These are phyloP conservation scores for Euphorbia celastroides DNA, from an alignment of 441 rosid genomes.

Conservation along the genomic window DNA sequence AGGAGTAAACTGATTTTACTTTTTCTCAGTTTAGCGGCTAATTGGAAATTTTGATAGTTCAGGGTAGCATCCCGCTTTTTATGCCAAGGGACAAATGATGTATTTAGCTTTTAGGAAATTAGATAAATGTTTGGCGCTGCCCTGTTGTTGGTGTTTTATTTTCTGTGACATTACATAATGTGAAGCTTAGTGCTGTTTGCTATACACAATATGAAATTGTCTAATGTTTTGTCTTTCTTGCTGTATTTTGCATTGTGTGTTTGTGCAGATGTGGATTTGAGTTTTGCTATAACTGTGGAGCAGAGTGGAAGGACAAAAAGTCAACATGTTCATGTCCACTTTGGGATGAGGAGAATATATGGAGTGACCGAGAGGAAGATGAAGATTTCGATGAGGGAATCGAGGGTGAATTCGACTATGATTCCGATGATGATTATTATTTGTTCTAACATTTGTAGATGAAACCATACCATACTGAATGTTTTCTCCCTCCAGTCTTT, in stretches of 20 bases:
- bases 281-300: conserved; percentile 78
- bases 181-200: not conserved
- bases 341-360: conserved; percentile 55
- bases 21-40: too few relatives aligned
- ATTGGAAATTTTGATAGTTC: too few relatives aligned
- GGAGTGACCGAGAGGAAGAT: conserved; percentile 20
- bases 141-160: too few relatives aligned
- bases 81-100: too few relatives aligned
- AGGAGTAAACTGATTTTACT: too few relatives aligned
- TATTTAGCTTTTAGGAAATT: not conserved
- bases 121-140: not conserved
- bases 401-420: not conserved
- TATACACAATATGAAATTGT: not conserved
- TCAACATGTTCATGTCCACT: conserved; percentile 49
- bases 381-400: not conserved
- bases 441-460: not conserved
- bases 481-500: not conserved
- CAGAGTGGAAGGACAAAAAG: conserved; percentile 46
- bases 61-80: too few relatives aligned
- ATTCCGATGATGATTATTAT: not conserved
- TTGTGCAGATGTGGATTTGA: conserved; percentile 52
- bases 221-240: not conserved
- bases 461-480: too few relatives aligned
- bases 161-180: not conserved
- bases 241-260: not conserved